Base-by-base conservation (phyloP, 2,329 filamentous ascomycete species). In the Fusarium equiseti region DNA sequence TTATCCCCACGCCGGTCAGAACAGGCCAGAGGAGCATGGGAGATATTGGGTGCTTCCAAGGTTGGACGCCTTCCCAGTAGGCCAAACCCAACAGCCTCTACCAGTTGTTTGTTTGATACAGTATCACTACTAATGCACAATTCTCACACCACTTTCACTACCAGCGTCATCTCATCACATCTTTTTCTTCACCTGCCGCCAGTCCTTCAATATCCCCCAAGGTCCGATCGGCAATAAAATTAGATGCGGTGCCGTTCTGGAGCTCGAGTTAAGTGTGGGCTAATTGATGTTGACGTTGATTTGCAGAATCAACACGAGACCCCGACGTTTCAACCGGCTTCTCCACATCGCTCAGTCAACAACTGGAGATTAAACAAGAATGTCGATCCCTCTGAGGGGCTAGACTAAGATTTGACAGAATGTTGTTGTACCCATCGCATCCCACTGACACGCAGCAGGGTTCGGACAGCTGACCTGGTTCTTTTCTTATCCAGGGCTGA, bases 291-390 rank as follows among this genome's bases (percentile, higher is more conserved):
- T 49, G 46, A 49, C 31, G 64, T 54, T 64, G 59, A 69, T 66
- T 63, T 64, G 72, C 40, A 62, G 59, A 52, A 58, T 62, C 59
- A 64, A 58, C 59, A 52, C 67, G 54, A 71, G 64, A 67, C 67
- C 72, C 61, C 61, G 62, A 72, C 70, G 73, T 75, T 75, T 75
- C 63, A 60, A 68, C 70, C 70, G 61, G 52, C 56, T 63, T 72
- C 73, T 75, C 72, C 73, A 73, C 73, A 72, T 72, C 61, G 38
- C 46, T 58, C 49, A 58, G 63, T 71, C 66, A 69, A 51, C 68
- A 68, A 42, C 59, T 63, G 45, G 58, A 72, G 61, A 63, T 55
- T 71, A 56, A 56, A 50, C 44, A 54, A 49, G 52, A 52, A 49
- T 31, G 56, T 48, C 58, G 45, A 52, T 53, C 38, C 24, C 27